Percentiles rank a stretch among this genome's conserved stretches.
These are phyloP conservation scores for Cyamopsis tetragonoloba DNA, from an alignment of 306 rosid species.

Conservation along the genomic window DNA sequence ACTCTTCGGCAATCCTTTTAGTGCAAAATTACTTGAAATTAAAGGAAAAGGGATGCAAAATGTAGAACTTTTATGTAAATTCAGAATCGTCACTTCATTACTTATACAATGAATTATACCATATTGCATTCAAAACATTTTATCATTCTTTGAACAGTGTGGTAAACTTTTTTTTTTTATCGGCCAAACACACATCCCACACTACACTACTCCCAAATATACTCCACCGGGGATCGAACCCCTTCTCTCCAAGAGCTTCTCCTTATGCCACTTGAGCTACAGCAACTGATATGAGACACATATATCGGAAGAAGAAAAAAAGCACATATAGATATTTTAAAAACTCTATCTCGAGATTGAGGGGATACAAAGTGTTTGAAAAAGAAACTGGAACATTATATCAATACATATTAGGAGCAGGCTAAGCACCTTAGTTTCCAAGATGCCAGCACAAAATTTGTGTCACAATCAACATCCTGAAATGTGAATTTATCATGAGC, in stretches of 20 bases:
- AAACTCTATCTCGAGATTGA: neutral
- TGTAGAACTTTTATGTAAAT: neutral
- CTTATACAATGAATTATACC: neutral
- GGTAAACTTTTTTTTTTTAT: no score
- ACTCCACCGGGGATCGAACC: no score
- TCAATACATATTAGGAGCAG: neutral
- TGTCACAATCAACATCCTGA: constrained; percentile 54
- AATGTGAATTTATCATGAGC: constrained; percentile 17
- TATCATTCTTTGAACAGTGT: neutral
- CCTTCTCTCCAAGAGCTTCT: no score
- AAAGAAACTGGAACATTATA: neutral
- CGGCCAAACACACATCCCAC: no score
- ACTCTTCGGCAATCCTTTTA: neutral
- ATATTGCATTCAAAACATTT: neutral
- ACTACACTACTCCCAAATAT: no score
- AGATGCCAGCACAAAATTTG: constrained; percentile 54
- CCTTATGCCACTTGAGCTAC: no score
- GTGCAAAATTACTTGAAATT: neutral
- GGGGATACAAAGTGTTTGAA: neutral
- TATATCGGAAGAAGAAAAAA: neutral
- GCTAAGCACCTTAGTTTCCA: constrained; percentile 81
- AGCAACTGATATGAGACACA: neutral
- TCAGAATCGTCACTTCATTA: constrained; percentile 1
- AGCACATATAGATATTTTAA: no score
- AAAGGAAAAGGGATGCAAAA: neutral